Evolutionary conservation across 2,329 filamentous ascomycete genomes (phyloP).

Genomic region (Aureobasidium uvarum): DNA sequence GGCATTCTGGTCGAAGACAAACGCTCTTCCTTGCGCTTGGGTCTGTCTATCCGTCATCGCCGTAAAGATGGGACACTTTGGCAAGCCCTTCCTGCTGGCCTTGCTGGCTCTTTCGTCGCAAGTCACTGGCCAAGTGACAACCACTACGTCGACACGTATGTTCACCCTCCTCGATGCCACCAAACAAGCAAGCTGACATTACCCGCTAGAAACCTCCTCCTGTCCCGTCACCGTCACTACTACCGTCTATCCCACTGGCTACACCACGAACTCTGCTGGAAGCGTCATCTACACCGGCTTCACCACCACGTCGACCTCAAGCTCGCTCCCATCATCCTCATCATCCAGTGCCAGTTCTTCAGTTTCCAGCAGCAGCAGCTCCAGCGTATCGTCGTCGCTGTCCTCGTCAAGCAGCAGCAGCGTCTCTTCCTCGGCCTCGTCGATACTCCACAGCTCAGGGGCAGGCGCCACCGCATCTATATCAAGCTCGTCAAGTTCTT

Average conservation of each 20-base stretch:
- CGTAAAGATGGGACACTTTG: not conserved
- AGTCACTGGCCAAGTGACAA: not conserved
- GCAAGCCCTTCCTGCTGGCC: not conserved
- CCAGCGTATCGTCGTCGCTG: not conserved
- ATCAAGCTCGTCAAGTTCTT: not conserved
- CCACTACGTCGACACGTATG: not conserved
- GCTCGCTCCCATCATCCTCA: too few species aligned
- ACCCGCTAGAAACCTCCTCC: not conserved
- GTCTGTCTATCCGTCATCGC: too few species aligned
- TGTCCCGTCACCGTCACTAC: not conserved
- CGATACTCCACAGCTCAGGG: not conserved
- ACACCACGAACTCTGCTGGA: not conserved
- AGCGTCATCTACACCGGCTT: constrained; percentile 12
- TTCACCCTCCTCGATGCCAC: too few species aligned
- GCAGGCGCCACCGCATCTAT: not conserved
- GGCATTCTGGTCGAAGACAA: not conserved
- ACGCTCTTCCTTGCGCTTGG: too few species aligned
- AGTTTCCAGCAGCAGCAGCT: not conserved
- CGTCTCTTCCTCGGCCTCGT: not conserved
- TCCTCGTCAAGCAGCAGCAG: not conserved
- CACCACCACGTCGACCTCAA: not conserved
- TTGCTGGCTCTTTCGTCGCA: not conserved
- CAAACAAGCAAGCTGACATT: not conserved
- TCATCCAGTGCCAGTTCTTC: too few species aligned
- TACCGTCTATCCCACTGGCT: not conserved